A percentile compares a stretch with the other conserved stretches of the same genome.
These are phyloP conservation scores for Breviolum minutum DNA, from an alignment of 73 alveolate species.

Conservation along the genomic window DNA sequence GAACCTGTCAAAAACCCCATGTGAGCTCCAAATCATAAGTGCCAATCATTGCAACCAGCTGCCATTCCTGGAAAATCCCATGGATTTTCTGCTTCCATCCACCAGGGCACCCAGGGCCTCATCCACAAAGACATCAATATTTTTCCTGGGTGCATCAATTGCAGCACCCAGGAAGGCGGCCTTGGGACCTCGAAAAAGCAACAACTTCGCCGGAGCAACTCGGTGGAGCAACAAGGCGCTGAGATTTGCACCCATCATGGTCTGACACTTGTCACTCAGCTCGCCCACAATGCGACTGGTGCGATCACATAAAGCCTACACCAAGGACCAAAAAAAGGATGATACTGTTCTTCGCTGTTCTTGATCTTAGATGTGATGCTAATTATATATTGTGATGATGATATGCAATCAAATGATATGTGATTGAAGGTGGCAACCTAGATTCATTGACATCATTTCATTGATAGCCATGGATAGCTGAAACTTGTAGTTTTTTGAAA, in stretches of 20 bases:
- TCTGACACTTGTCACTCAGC: constrained; percentile 69
- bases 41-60: too few species aligned
- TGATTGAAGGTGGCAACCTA: background rate
- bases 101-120: background rate
- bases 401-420: background rate
- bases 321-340: too few species aligned
- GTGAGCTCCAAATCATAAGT: background rate
- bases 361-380: too few species aligned
- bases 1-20: constrained; percentile 2
- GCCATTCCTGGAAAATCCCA: background rate
- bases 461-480: background rate
- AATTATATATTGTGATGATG: background rate
- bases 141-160: constrained; percentile 49
- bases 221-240: background rate
- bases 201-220: background rate
- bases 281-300: constrained; percentile 83
- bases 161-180: constrained; percentile 56
- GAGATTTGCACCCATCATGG: constrained; percentile 36
- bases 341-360: too few species aligned
- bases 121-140: constrained; percentile 81
- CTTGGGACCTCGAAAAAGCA: constrained; percentile 15
- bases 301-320: constrained; percentile 66
- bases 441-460: background rate
- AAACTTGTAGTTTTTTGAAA: too few species aligned
- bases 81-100: background rate